phyloP scores from a whole-genome alignment of 371 early-diverging fungal species.

The Cokeromyces recurvatus region DNA sequence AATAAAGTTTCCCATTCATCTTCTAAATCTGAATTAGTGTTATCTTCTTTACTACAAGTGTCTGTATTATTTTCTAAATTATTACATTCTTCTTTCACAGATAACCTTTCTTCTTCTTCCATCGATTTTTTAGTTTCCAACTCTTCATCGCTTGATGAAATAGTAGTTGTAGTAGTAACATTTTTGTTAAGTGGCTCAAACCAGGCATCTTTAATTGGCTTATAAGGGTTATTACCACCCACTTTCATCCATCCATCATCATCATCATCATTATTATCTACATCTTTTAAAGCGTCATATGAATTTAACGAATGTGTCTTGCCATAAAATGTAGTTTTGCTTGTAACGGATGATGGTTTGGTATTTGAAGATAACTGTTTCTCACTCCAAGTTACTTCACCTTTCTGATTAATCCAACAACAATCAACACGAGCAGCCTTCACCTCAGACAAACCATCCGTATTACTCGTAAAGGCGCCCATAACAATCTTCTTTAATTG shows the following conservation, averaged over 20 bases:
- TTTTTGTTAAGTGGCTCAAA: no score
- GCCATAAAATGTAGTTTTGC: neutral
- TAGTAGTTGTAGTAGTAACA: no score
- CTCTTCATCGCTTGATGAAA: no score
- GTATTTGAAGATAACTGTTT: slow-evolving; percentile 5
- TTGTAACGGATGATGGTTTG: neutral
- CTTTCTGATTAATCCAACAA: slow-evolving; percentile 57
- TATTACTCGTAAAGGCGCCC: slow-evolving; percentile 17
- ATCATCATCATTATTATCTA: slow-evolving; percentile 2
- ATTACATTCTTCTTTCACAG: no score
- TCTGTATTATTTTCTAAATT: no score
- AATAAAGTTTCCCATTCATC: slow-evolving; percentile 13
- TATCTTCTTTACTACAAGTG: no score
- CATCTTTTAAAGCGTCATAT: slow-evolving; percentile 17
- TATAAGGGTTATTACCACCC: slow-evolving; percentile 15
- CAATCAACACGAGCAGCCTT: slow-evolving; percentile 51
- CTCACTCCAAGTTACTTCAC: slow-evolving; percentile 46
- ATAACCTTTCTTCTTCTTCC: no score
- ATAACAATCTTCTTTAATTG: slow-evolving; percentile 37
- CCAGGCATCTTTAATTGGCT: slow-evolving; percentile 12
- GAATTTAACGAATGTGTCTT: slow-evolving; percentile 9
- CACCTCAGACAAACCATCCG: neutral
- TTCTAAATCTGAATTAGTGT: neutral
- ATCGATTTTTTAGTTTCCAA: no score
- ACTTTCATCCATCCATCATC: slow-evolving; percentile 33